These are phyloP conservation scores for Chloranthus sessilifolius DNA, from an alignment of 164 flowering plant species.

Conservation along the genomic window DNA sequence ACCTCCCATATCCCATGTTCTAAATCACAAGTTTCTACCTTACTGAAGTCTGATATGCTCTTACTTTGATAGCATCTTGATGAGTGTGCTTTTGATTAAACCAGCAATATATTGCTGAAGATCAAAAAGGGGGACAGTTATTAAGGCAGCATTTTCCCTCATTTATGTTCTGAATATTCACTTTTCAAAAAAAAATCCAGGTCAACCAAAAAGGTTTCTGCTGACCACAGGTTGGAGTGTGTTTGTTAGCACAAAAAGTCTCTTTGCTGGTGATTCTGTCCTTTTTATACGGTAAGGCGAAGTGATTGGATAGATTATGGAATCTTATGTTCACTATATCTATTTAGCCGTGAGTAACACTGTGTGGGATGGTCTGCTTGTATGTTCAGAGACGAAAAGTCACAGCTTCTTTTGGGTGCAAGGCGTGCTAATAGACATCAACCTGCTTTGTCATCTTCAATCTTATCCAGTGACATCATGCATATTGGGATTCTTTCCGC, in stretches of 20 bases:
- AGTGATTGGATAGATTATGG: neutral
- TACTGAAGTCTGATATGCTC: too few relatives aligned
- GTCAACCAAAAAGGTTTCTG: constrained; percentile 93
- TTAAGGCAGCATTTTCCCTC: too few relatives aligned
- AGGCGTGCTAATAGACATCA: constrained; percentile 84
- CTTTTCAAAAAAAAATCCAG: constrained; percentile 27
- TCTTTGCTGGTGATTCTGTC: constrained; percentile 90
- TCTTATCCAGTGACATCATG: constrained; percentile 97
- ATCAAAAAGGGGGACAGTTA: too few relatives aligned
- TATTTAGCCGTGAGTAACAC: neutral
- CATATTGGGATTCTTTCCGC: constrained; percentile 97
- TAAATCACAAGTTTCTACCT: too few relatives aligned
- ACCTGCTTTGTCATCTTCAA: constrained; percentile 85
- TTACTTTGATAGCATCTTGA: neutral
- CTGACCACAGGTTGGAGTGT: constrained; percentile 98
- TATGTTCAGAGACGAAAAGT: constrained; percentile 71
- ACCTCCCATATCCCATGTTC: too few relatives aligned
- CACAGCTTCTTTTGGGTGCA: constrained; percentile 80
- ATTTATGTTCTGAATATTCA: neutral
- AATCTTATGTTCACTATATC: neutral
- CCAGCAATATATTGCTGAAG: too few relatives aligned
- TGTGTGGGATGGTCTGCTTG: constrained; percentile 4
- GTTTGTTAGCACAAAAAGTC: constrained; percentile 89
- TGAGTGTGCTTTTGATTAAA: too few relatives aligned
- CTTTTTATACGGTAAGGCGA: constrained; percentile 72